Base-by-base conservation (phyloP, 1,139 yeast genomes). In the Wickerhamiella infanticola region DNA sequence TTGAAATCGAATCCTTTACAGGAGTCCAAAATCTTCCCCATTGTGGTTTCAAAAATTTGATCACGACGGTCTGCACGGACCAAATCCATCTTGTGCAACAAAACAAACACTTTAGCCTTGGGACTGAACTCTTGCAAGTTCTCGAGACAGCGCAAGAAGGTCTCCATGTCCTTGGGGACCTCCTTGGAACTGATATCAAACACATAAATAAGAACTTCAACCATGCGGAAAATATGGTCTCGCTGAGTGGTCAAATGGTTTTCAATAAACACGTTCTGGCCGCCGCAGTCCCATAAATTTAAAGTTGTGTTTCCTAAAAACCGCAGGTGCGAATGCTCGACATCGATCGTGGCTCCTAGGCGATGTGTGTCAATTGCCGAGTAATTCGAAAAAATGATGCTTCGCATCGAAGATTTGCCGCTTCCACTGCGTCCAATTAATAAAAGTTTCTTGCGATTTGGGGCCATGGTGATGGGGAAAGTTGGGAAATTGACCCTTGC, bases 221-320 rank as follows among this genome's bases (percentile, higher is more conserved):
- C 96, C 83, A 85, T 85, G 57, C 86, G 82, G 66, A 90, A 90
- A 42, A 88, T 86, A 60, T 84, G 94, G 60, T 83, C 94, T 59
- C 88, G 74, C 60, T 88, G 90, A 48, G 82, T 76, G 5, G 93
- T 76, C 57, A 83, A 79, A 61, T 90, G 90, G 63, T 86, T 88
- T 59, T 88, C 96, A 84, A 93, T 88, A 57, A 88, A 93, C 3
- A 83, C 88, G 62, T 90, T 97, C 63, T 90, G 99, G 3, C 72
- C 69, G 54, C 98, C 99, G 65, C 98, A 90, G 62, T 90, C 99
- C 98, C 98, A 88, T 35, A 90, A 68, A 56, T 90, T 90, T 47
- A 90, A 70, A 1, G 96, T 86, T 94, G 90, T 85, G 61, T 90
- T 88, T 3, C 96, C 96, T 50, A 90, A 68, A 59, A 90, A 88